Percentiles rank a stretch among this genome's conserved stretches.
phyloP scores from a whole-genome alignment of 1,284 basidiomycete species.

The Kwoniella shivajii region DNA sequence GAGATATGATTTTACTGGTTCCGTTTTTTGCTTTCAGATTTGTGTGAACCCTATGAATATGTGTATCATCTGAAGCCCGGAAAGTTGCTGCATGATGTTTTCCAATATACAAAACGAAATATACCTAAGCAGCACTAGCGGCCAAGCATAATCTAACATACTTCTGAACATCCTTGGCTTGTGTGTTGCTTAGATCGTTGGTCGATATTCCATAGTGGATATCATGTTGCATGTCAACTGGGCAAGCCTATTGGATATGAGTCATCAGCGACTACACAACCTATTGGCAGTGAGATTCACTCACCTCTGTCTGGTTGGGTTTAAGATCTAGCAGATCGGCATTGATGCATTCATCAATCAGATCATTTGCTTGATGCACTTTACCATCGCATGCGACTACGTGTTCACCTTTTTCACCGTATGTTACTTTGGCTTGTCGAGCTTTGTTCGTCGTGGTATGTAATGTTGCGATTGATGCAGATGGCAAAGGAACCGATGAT shows the following conservation, averaged over 20 bases:
- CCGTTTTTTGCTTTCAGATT: too few relatives aligned
- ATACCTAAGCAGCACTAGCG: constrained; percentile 1
- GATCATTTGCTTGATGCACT: not conserved
- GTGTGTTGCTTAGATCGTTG: not conserved
- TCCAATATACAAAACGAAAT: too few relatives aligned
- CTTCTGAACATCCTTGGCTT: constrained; percentile 8
- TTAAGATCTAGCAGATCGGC: constrained; percentile 5
- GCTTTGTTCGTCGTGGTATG: constrained; percentile 7
- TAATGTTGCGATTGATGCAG: not conserved
- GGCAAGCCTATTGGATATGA: constrained; percentile 6
- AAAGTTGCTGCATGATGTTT: too few relatives aligned
- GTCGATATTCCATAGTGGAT: not conserved
- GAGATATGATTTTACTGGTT: too few relatives aligned
- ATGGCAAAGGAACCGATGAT: not conserved
- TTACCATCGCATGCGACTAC: constrained; percentile 13
- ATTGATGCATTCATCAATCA: constrained; percentile 16
- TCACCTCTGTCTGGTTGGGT: constrained; percentile 15
- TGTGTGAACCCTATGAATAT: too few relatives aligned
- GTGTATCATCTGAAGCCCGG: too few relatives aligned
- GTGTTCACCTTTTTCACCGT: constrained; percentile 12
- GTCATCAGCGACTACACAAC: not conserved
- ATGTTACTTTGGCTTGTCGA: constrained; percentile 4
- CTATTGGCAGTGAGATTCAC: not conserved
- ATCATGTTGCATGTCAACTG: constrained; percentile 14
- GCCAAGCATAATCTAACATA: constrained; percentile 15